These are phyloP conservation scores for Coelastrella sp. DNA, from an alignment of 139 green algal species.

Conservation along the genomic window DNA sequence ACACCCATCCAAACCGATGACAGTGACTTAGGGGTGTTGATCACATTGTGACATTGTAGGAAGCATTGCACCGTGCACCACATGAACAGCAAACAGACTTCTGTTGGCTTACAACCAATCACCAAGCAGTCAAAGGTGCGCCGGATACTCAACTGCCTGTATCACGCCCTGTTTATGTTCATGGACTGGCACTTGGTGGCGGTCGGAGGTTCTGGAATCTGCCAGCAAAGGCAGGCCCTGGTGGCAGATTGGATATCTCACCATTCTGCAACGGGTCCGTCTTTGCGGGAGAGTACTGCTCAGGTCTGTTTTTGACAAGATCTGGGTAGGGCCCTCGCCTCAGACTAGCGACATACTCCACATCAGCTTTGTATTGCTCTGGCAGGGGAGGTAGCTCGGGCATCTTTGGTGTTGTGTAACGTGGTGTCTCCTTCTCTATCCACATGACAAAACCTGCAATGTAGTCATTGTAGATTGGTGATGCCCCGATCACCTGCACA, in stretches of 20 bases:
- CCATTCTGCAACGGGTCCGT: constrained; percentile 50
- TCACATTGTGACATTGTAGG: too few relatives aligned
- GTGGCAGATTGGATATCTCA: constrained; percentile 6
- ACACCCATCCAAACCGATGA: too few relatives aligned
- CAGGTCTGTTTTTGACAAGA: constrained; percentile 33
- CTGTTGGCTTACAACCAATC: too few relatives aligned
- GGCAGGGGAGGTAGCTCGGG: constrained; percentile 30
- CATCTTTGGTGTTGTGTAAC: constrained; percentile 19
- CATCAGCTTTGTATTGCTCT: constrained; percentile 38
- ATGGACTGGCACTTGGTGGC: too few relatives aligned
- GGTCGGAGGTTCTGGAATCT: neutral
- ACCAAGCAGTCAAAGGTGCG: too few relatives aligned
- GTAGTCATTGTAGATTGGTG: constrained; percentile 43
- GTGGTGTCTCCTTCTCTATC: constrained; percentile 33
- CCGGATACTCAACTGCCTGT: too few relatives aligned
- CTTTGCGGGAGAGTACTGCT: neutral
- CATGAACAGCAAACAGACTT: too few relatives aligned
- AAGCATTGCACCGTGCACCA: too few relatives aligned
- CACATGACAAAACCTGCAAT: constrained; percentile 42
- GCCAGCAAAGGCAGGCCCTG: constrained; percentile 15
- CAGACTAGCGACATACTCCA: constrained; percentile 34
- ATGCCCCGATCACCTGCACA: constrained; percentile 40
- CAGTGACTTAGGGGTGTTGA: too few relatives aligned
- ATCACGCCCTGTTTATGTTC: too few relatives aligned
- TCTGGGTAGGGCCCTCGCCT: constrained; percentile 43